Evolutionary conservation across 75 land plant genomes (phyloP).

Genomic region (Cryptomeria japonica): DNA sequence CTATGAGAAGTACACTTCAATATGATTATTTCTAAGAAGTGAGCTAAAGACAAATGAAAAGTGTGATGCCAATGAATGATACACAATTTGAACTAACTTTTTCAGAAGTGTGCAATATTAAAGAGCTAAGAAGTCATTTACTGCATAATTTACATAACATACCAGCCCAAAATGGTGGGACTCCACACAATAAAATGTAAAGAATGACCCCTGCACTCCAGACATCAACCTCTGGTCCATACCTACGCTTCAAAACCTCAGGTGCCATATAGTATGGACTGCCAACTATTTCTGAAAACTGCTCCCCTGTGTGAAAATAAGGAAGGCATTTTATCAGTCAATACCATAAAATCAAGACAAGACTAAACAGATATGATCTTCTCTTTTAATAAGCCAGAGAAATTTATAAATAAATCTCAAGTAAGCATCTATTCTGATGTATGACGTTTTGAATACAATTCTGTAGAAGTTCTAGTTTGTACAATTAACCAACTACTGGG

Average conservation of each 20-base stretch:
- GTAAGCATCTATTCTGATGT: not conserved
- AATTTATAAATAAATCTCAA: not conserved
- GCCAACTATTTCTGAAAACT: conserved; percentile 74
- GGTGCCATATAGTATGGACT: conserved; percentile 89
- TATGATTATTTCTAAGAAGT: not conserved
- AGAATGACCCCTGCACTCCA: conserved; percentile 84
- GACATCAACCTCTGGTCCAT: conserved; percentile 75
- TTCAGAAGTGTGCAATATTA: not conserved
- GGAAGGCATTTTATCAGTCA: not conserved
- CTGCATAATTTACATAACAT: not conserved
- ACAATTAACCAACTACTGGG: not conserved
- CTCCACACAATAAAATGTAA: conserved; percentile 76
- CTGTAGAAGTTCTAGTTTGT: not conserved
- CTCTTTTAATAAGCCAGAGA: not conserved
- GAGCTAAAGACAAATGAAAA: not conserved
- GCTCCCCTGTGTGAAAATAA: conserved; percentile 40
- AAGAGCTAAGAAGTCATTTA: not conserved
- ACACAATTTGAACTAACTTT: not conserved
- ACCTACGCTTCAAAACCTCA: conserved; percentile 69
- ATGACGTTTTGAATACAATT: not conserved
- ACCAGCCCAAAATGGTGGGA: conserved; percentile 92
- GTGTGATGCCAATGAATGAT: not conserved
- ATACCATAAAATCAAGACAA: not conserved
- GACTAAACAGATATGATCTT: not conserved
- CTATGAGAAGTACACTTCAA: not conserved